Evolutionary conservation across 2,329 filamentous ascomycete genomes (phyloP), one percentile per base, ranked within the genome.

Genomic region (Aureobasidium sp.): DNA sequence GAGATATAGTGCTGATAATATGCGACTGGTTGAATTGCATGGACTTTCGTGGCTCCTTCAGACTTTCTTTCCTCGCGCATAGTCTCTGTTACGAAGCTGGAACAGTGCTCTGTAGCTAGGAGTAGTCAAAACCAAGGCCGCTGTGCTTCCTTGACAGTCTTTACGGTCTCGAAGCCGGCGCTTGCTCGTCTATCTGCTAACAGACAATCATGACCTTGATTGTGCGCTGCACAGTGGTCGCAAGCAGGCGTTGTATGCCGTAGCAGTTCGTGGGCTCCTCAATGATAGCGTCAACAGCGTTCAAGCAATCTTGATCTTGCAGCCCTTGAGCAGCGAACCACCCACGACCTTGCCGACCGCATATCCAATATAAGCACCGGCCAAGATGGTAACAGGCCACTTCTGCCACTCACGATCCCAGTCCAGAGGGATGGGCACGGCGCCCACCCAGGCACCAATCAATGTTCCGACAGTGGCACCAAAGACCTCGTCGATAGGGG

Each of bases 391-490:
- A 52, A 97, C 87, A 0, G 94, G 94, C 89, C 93, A 99, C 74
- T 88, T 90, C 83, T 99, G 94, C 94, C 94, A 99, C 68, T 96
- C 91, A n/a, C 94, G 86, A 74, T 99, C 94, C 82, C 93, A 97
- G 74, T 99, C 94, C 67, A 99, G 79, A 1, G 94, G 94, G 68
- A 99, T 97, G 0, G 95, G 94, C 59, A 97, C 85, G 8, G 94
- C 94, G 3, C 94, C 94, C 45, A 96, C 77, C 94, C 94, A 97
- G 44, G 90, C 91, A 6, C 94, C 94, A 1, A 93, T 69, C 29
- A 88, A 78, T 0, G 86, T 86, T 5, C 94, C 94, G n/a, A 92
- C 74, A 11, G 90, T 81, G 1, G 85, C 90, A 2, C 91, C 93
- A 76, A 91, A 94, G 0, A 90, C 85, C 71, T 92, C 89, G 74